Evolutionary conservation across 2,329 filamentous ascomycete species (phyloP), one percentile per base, ranked within the genome.

Genomic region (Epichloe elymi): DNA sequence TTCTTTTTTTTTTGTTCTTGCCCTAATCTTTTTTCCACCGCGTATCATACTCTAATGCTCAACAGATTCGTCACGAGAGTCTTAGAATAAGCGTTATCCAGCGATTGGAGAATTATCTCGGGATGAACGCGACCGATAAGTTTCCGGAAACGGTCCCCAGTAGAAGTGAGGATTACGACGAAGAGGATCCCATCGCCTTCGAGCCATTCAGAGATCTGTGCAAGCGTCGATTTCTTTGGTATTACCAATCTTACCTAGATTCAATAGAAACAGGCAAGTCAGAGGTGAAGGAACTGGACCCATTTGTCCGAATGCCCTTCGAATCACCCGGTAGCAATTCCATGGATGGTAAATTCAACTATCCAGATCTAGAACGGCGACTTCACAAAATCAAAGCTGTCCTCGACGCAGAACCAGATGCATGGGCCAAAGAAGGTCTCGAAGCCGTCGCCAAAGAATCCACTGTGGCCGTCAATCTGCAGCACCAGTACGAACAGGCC

Each of bases 191-290:
- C 7, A 62, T 79, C 1, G 75, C 79, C 0, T 95, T 88, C 65
- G 86, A 95, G 57, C 88, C 89, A 0, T 97, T 97, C 70, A 84
- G 82, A 57, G 91, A 97, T 61, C 73, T 95, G 5, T 87, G 85
- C 74, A 97, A 97, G 68, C 82, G 86, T 38, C 82, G 90, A 1
- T 96, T 97, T 63, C 72, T 97, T 14, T 97, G 93, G 93, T 97
- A 97, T 68, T 95, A 87, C 65, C 86, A 94, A 57, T 86, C 86
- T 3, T 97, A 97, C 62, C 71, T 93, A 20, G 71, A 76, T 3
- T 77, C 84, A 1, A 82, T 95, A 48, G 74, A 81, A 38, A 75
- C 81, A 53, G 85, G 83, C 30, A 77, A 74, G 58, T 65, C 71
- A 26, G 80, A 86, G 57, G 78, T 83, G 51, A 75, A 77, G 54